Evolutionary conservation across 768 basidiomycete genomes (phyloP).

Genomic region (Kwoniella heveanensis): DNA sequence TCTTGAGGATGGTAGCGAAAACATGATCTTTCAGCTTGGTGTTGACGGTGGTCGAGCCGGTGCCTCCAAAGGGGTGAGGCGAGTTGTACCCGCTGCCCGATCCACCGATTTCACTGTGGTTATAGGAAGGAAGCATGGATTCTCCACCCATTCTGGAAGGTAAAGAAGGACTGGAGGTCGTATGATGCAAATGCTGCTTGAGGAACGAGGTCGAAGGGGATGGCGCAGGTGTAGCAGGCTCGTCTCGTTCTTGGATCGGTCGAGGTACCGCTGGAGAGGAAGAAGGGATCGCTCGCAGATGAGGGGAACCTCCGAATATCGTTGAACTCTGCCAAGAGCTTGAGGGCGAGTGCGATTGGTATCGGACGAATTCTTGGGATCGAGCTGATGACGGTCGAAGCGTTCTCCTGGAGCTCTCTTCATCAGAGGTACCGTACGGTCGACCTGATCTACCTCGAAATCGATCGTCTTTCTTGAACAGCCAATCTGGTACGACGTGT

Average conservation of each 20-base stretch:
- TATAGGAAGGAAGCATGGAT: conserved; percentile 8
- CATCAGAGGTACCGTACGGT: conserved; percentile 19
- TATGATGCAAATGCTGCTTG: conserved; percentile 44
- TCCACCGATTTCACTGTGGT: conserved; percentile 2
- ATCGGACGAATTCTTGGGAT: conserved; percentile 34
- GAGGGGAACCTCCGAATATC: conserved; percentile 35
- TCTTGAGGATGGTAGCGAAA: conserved; percentile 80
- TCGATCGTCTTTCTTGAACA: conserved; percentile 61
- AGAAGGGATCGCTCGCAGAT: conserved; percentile 5
- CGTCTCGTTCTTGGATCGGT: conserved; percentile 30
- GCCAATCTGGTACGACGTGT: conserved; percentile 96
- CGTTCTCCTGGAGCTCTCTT: conserved; percentile 21
- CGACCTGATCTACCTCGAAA: conserved; percentile 25
- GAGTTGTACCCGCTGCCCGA: conserved; percentile 32
- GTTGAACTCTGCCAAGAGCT: conserved; percentile 31
- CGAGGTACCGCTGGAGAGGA: conserved; percentile 28
- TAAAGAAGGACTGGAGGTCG: conserved; percentile 46
- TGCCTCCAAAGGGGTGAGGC: conserved; percentile 69
- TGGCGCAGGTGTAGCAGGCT: conserved; percentile 37
- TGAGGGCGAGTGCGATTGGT: conserved; percentile 28
- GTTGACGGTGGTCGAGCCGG: conserved; percentile 90
- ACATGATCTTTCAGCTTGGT: conserved; percentile 93
- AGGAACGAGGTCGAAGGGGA: conserved; percentile 29
- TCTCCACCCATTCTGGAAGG: conserved; percentile 27
- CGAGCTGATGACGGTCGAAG: conserved; percentile 41